Evolutionary conservation across 1,139 yeast genomes (phyloP), one percentile per base, ranked within the genome.

Genomic region (Saccharomyces pastorianus): DNA sequence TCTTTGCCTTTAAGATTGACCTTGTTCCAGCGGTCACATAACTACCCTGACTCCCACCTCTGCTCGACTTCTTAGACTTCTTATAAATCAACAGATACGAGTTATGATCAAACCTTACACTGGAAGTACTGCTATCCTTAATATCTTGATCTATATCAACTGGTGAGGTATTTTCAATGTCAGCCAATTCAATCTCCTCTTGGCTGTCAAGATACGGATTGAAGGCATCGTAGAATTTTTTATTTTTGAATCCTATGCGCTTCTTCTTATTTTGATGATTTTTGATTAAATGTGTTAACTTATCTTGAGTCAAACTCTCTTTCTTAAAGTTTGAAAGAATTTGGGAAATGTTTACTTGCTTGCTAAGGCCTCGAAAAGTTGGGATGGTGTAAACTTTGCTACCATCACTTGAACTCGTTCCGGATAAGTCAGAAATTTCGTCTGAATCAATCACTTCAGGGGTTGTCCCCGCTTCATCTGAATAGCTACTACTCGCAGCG

Each of bases 21-120:
- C 56, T 63, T 3, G 44, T 27, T 34, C 49, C 53, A 9, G 14
- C 27, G 6, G 52, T 38, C 2, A 55, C n/a, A n/a, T 41, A 26
- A 9, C 41, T 27, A 49, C 49, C 9, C 2, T 49, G 42, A 17
- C 38, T 20, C 8, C 6, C 26, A 6, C 50, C 34, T 56, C 34
- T 46, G 20, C 13, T 46, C 13, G 13, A 9, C 48, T 46, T 46
- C 13, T 54, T 57, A 8, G 61, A 50, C 9, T 60, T 58, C 47
- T 61, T 60, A 51, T 66, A 66, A 20, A 66, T 59, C 23, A 65
- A 55, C 32, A 66, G 51, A 34, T 55, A 54, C 5, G 68, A 62
- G 46, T 60, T 57, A 13, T 57, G 59, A 48, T 64, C 59, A 56
- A 66, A 66, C 44, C 59, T 58, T 8, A 66, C 64, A 48, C 60